Evolutionary conservation across 2,329 filamentous ascomycete species (phyloP).

Genomic region (Simplicillium aogashimaense): DNA sequence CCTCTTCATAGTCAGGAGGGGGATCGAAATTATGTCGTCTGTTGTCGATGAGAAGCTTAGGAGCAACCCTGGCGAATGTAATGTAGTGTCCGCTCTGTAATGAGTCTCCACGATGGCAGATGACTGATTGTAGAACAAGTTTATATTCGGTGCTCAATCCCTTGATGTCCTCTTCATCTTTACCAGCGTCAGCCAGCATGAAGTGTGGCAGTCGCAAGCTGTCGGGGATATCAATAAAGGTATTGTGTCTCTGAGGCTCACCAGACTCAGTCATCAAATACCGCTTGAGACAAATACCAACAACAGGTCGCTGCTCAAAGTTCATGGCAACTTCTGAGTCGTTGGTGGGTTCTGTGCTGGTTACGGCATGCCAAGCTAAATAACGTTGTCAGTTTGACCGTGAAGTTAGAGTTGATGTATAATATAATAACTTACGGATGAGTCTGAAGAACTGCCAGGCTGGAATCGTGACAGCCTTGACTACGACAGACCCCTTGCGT

Average conservation of each 20-base stretch:
- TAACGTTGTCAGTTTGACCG: conserved; percentile 21
- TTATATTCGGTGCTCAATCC: conserved; percentile 86
- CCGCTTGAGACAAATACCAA: conserved; percentile 87
- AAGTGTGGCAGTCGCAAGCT: conserved; percentile 79
- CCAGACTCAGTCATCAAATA: conserved; percentile 65
- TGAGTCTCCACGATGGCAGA: conserved; percentile 83
- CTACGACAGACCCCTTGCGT: conserved; percentile 37
- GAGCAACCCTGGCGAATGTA: conserved; percentile 69
- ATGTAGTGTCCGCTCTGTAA: conserved; percentile 89
- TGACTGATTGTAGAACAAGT: conserved; percentile 78
- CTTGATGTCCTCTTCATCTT: conserved; percentile 43
- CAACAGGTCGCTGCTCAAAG: conserved; percentile 74
- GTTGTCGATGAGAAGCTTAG: conserved; percentile 49
- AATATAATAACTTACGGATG: conserved; percentile 47
- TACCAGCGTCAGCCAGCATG: conserved; percentile 65
- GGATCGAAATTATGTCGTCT: conserved; percentile 43
- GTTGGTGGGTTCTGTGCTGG: conserved; percentile 40
- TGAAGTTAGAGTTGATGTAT: neutral
- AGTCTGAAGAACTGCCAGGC: conserved; percentile 97
- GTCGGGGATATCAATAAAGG: conserved; percentile 81
- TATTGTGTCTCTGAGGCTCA: conserved; percentile 61
- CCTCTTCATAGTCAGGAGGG: conserved; percentile 57
- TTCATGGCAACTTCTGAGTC: conserved; percentile 82
- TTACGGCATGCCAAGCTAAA: conserved; percentile 71
- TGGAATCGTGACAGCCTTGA: conserved; percentile 85